These are phyloP conservation scores for Dioszegia crocea DNA, from an alignment of 768 basidiomycete species.

Conservation along the genomic window DNA sequence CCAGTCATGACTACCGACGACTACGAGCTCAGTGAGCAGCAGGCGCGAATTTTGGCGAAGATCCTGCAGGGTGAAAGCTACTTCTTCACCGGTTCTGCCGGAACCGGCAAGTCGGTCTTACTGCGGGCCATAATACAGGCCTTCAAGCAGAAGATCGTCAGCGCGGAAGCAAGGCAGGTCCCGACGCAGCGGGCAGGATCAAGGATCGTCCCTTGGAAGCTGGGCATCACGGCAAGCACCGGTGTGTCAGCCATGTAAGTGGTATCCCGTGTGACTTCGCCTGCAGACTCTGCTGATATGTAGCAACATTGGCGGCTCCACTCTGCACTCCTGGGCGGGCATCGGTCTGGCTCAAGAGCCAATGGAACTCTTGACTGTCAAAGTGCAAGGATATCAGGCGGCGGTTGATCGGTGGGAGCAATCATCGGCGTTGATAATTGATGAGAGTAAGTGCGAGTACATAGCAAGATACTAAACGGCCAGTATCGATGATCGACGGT, in stretches of 20 bases:
- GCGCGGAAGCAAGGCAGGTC: no score
- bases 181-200: neutral
- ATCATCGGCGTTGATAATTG: conserved; percentile 39
- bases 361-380: conserved; percentile 13
- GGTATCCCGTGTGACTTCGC: neutral
- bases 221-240: conserved; percentile 81
- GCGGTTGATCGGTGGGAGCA: conserved; percentile 33
- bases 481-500: conserved; percentile 50
- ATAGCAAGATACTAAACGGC: neutral
- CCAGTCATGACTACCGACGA: neutral
- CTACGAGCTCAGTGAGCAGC: conserved; percentile 20
- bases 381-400: conserved; percentile 12
- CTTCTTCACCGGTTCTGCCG: conserved; percentile 96
- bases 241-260: conserved; percentile 65
- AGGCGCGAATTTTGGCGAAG: conserved; percentile 18
- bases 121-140: conserved; percentile 80
- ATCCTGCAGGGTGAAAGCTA: conserved; percentile 59
- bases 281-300: neutral
- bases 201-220: conserved; percentile 15
- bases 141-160: conserved; percentile 51
- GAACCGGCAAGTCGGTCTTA: conserved; percentile 96
- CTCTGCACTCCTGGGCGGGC: conserved; percentile 42
- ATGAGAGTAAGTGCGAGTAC: conserved; percentile 33
- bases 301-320: conserved; percentile 37
- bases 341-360: conserved; percentile 24